Conservation (phyloP, 176 grass and related monocot genomes). For the Thalia dealbata region DNA sequence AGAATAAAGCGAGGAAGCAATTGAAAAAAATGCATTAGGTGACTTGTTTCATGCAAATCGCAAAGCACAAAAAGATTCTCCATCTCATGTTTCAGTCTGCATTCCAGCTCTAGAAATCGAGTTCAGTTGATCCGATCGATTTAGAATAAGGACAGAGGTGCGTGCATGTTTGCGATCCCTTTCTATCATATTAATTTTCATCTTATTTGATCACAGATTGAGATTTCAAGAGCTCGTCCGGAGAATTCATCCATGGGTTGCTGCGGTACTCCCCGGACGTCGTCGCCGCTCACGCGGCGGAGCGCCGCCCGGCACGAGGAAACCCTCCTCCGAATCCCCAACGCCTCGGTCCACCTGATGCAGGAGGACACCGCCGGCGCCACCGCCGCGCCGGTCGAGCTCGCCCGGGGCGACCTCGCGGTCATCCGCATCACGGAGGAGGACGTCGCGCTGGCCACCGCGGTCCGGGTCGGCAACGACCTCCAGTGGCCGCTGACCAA, state of each 20-base stretch:
- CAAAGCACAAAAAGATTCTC: not conserved
- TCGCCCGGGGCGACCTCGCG: slow-evolving; percentile 51
- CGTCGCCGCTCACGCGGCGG: slow-evolving; percentile 13
- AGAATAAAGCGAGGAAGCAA: not conserved
- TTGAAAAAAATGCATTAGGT: not conserved
- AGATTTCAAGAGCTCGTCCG: no score
- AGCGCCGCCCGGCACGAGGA: slow-evolving; percentile 38
- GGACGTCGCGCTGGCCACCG: slow-evolving; percentile 41
- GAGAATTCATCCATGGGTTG: slow-evolving; percentile 34
- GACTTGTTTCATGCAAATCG: not conserved
- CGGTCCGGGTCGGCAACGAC: slow-evolving; percentile 50
- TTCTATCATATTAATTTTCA: no score
- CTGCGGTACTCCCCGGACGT: slow-evolving; percentile 28
- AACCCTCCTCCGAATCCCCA: slow-evolving; percentile 52
- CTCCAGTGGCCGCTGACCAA: slow-evolving; percentile 78
- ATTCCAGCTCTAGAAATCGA: not conserved
- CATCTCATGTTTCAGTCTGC: slow-evolving; percentile 1
- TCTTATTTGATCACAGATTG: no score
- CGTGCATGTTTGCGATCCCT: no score
- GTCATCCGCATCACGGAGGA: slow-evolving; percentile 45
- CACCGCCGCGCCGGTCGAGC: slow-evolving; percentile 37
- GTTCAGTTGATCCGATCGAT: no score
- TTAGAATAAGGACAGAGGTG: no score
- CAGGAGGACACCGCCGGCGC: slow-evolving; percentile 30
- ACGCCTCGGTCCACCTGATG: slow-evolving; percentile 53